Conservation (phyloP, 179 eudicot species). For the Amaranthus tricolor region DNA sequence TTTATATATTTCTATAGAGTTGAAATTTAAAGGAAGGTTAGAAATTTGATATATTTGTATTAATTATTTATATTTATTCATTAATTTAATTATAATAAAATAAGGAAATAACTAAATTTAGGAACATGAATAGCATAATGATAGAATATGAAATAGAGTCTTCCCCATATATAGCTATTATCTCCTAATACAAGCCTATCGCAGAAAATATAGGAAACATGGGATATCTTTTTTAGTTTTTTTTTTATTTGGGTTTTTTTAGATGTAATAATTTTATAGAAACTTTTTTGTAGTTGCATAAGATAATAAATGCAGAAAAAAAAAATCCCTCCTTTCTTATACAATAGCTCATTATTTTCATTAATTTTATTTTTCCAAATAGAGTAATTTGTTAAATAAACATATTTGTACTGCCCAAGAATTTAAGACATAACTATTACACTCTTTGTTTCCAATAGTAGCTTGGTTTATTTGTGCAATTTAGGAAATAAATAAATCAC, state of each 20-base stretch:
- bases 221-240: not conserved
- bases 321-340: too few species aligned
- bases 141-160: constrained; percentile 9
- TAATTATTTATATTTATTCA: constrained; percentile 14
- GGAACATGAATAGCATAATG: constrained; percentile 19
- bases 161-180: constrained; percentile 31
- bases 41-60: constrained; percentile 23
- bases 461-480: too few species aligned
- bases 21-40: not conserved
- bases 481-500: too few species aligned
- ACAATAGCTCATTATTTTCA: too few species aligned
- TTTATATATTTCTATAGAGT: constrained; percentile 4
- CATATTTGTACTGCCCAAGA: too few species aligned
- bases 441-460: too few species aligned
- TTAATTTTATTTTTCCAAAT: too few species aligned
- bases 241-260: constrained; percentile 1
- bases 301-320: too few species aligned
- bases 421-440: too few species aligned
- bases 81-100: not conserved
- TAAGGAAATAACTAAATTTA: constrained; percentile 29
- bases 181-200: constrained; percentile 9
- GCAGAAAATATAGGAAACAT: constrained; percentile 32
- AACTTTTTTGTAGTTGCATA: too few species aligned
- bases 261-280: not conserved
- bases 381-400: too few species aligned